These are phyloP conservation scores for Termitomyces sp. DNA, from an alignment of 768 basidiomycete genomes.

Conservation along the genomic window DNA sequence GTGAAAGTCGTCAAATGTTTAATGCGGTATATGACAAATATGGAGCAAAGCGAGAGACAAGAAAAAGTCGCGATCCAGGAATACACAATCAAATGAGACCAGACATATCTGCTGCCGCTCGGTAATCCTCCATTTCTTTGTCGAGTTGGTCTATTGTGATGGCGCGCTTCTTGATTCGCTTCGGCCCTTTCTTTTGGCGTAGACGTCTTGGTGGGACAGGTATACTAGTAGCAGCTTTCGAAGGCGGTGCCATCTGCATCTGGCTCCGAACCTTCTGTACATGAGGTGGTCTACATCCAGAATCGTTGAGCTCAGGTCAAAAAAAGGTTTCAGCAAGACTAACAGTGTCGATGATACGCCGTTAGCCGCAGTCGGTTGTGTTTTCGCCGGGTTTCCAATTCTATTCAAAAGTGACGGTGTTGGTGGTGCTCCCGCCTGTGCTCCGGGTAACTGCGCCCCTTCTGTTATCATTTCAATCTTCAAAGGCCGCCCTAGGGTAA, in stretches of 20 bases:
- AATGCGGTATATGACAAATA: not conserved
- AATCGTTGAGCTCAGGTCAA: not conserved
- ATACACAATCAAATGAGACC: constrained; percentile 5
- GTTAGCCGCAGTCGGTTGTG: constrained; percentile 5
- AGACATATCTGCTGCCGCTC: constrained; percentile 33
- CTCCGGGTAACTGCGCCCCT: constrained; percentile 15
- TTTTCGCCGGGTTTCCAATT: constrained; percentile 11
- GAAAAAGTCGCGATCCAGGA: not conserved
- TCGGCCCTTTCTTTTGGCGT: constrained; percentile 68
- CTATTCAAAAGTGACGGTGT: constrained; percentile 24
- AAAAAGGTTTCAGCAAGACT: constrained; percentile 1
- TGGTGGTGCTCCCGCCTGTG: constrained; percentile 16
- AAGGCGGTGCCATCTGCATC: constrained; percentile 14
- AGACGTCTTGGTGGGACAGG: constrained; percentile 30
- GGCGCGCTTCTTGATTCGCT: constrained; percentile 56
- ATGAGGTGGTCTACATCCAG: constrained; percentile 5
- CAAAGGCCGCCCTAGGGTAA: constrained; percentile 53
- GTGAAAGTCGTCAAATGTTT: not conserved
- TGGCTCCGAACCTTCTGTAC: constrained; percentile 1
- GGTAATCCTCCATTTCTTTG: constrained; percentile 78
- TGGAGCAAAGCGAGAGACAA: not conserved
- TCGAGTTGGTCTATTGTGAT: constrained; percentile 57
- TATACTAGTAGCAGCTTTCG: constrained; percentile 10
- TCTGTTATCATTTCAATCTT: constrained; percentile 61
- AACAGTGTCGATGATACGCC: constrained; percentile 13